phyloP scores from a whole-genome alignment of 352 stramenopile genomes.

The Phytophthora meadii region DNA sequence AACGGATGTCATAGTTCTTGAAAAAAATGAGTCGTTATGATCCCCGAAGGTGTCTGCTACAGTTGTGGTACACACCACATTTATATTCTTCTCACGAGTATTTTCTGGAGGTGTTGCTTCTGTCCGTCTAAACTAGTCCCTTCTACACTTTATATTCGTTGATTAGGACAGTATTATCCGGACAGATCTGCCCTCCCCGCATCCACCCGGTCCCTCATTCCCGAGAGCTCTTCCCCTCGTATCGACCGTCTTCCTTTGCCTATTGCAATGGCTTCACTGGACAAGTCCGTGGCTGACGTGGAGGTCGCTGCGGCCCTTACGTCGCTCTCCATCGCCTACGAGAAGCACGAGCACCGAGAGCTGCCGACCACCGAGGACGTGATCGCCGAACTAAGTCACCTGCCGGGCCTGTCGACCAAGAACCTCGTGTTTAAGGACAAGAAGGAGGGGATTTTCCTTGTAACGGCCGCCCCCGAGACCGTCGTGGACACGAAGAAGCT shows the following conservation, averaged over 20 bases:
- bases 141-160: no score
- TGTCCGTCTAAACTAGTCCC: no score
- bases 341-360: slow-evolving; percentile 63
- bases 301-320: slow-evolving; percentile 66
- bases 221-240: background rate
- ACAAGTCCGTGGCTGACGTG: slow-evolving; percentile 56
- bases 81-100: no score
- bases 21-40: no score
- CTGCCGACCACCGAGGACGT: slow-evolving; percentile 80
- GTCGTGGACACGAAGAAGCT: slow-evolving; percentile 94
- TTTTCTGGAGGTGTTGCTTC: no score
- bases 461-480: slow-evolving; percentile 83
- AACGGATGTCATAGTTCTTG: no score
- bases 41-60: no score
- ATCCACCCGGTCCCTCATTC: slow-evolving; percentile 9
- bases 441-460: slow-evolving; percentile 97
- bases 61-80: no score
- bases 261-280: slow-evolving; percentile 16
- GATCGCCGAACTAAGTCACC: slow-evolving; percentile 71
- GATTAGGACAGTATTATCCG: no score
- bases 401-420: slow-evolving; percentile 92
- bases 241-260: background rate
- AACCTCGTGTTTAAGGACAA: slow-evolving; percentile 99
- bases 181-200: background rate
- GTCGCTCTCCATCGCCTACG: slow-evolving; percentile 62